Base-by-base conservation (phyloP, 2,329 filamentous ascomycete species). In the Aspergillus ustus region DNA sequence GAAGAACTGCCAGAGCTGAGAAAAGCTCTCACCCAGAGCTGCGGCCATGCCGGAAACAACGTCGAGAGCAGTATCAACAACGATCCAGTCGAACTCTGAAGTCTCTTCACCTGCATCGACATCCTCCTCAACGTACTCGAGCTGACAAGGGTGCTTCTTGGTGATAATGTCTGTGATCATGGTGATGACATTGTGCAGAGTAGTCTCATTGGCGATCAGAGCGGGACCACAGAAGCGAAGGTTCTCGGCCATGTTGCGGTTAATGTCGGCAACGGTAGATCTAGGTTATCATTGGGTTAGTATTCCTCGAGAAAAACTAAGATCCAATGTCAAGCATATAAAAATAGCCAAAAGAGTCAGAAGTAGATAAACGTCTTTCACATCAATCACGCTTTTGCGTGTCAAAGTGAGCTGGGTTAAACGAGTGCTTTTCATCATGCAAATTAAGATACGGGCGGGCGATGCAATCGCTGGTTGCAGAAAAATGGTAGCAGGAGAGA, bases 351-450 rank as follows among this genome's bases (percentile, higher is more conserved):
- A 55, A 51, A 29, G 79, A 83, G 83, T 71, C 73, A 60, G 76
- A 70, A 66, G 75, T 70, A 78, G 84, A 87, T 85, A 59, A 53
- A 53, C 90, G 92, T 83, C 66, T 81, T 96, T 95, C 89, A 89
- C 92, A 92, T 91, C 92, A 96, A 88, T 82, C 88, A 88, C 91
- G 87, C 76, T 81, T 81, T 82, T 85, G 82, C 86, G 91, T 89
- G 89, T 98, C 91, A 91, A 92, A 97, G 93, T 97, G 94, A 97
- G 93, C 93, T 97, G 93, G 93, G 94, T 61, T 94, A 94, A 74
- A 93, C 92, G 91, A 88, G 83, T 61, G 86, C 84, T 81, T 81
- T 49, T 97, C 93, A 97, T 97, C 93, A 92, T 89, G 56, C 51
- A 59, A 63, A 44, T 20, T 25, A 22, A 20, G 46, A 22, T 7